Evolutionary conservation across 805 yeast species (phyloP).

Genomic region (Metschnikowia santaceciliae): DNA sequence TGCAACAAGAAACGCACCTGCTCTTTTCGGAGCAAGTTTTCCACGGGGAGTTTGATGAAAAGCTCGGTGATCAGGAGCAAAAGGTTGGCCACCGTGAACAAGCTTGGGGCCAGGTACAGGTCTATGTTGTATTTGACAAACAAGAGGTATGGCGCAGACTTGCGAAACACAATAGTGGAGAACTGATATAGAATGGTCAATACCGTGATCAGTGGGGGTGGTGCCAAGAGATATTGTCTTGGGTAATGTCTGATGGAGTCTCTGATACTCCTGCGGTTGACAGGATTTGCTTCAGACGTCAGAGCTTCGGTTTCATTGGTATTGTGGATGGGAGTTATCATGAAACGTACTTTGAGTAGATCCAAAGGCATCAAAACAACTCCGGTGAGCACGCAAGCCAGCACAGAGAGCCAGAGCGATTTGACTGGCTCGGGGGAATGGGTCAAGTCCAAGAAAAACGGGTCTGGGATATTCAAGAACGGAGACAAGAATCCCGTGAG

Average conservation of each 20-base stretch:
- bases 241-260: slow-evolving; percentile 64
- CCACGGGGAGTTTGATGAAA: slow-evolving; percentile 78
- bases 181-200: slow-evolving; percentile 60
- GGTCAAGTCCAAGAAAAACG: slow-evolving; percentile 74
- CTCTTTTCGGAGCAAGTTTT: slow-evolving; percentile 78
- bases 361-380: slow-evolving; percentile 76
- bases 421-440: slow-evolving; percentile 74
- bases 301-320: slow-evolving; percentile 10
- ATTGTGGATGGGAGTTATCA: slow-evolving; percentile 59
- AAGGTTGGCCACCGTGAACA: slow-evolving; percentile 57
- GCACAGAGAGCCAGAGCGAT: slow-evolving; percentile 62
- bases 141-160: slow-evolving; percentile 62
- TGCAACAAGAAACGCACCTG: slow-evolving; percentile 64
- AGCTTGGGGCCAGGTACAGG: slow-evolving; percentile 55
- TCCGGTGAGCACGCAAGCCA: slow-evolving; percentile 71
- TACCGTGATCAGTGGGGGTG: slow-evolving; percentile 40
- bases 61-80: slow-evolving; percentile 63
- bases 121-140: slow-evolving; percentile 63
- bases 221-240: slow-evolving; percentile 48
- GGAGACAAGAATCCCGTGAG: slow-evolving; percentile 84
- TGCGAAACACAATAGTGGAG: slow-evolving; percentile 55
- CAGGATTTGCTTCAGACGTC: not conserved
- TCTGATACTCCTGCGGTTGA: slow-evolving; percentile 62
- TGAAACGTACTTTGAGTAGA: slow-evolving; percentile 70
- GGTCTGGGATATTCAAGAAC: slow-evolving; percentile 78